Evolutionary conservation across 225 moss, liverwort and hornwort genomes (phyloP).

Genomic region (Lunularia cruciata): DNA sequence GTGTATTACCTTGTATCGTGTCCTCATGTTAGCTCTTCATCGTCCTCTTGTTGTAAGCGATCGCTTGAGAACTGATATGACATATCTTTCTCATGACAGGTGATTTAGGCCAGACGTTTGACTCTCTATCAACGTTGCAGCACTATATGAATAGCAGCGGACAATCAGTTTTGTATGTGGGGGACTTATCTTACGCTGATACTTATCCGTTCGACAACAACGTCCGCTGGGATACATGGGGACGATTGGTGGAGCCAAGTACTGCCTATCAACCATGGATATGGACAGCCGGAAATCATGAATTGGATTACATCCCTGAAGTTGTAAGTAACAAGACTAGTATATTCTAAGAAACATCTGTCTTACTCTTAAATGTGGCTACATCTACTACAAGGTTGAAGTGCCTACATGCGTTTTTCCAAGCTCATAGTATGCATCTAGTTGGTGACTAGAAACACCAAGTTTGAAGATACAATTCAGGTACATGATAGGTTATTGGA

Average conservation of each 20-base stretch:
- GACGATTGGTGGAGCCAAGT: constrained; percentile 70
- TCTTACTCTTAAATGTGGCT: too few relatives aligned
- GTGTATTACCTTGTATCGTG: too few relatives aligned
- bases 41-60: too few relatives aligned
- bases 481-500: too few relatives aligned
- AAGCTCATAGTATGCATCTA: too few relatives aligned
- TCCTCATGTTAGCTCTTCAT: too few relatives aligned
- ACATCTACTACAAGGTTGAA: too few relatives aligned
- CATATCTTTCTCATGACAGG: constrained; percentile 40
- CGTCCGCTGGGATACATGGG: constrained; percentile 82
- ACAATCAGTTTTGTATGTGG: constrained; percentile 55
- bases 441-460: too few relatives aligned
- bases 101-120: constrained; percentile 83
- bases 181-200: constrained; percentile 93
- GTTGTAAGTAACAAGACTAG: constrained; percentile 64
- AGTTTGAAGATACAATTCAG: too few relatives aligned
- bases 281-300: constrained; percentile 93
- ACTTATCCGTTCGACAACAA: constrained; percentile 59
- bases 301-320: constrained; percentile 60
- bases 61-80: neutral
- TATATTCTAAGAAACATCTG: too few relatives aligned
- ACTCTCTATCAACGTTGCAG: constrained; percentile 65
- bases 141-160: constrained; percentile 79
- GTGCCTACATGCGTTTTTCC: too few relatives aligned
- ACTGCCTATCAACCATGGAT: constrained; percentile 89